A percentile compares a stretch with the other conserved stretches of the same genome.
These are phyloP conservation scores for Eragrostis nindensis DNA, from an alignment of 176 grass and related monocot genomes.

Conservation along the genomic window DNA sequence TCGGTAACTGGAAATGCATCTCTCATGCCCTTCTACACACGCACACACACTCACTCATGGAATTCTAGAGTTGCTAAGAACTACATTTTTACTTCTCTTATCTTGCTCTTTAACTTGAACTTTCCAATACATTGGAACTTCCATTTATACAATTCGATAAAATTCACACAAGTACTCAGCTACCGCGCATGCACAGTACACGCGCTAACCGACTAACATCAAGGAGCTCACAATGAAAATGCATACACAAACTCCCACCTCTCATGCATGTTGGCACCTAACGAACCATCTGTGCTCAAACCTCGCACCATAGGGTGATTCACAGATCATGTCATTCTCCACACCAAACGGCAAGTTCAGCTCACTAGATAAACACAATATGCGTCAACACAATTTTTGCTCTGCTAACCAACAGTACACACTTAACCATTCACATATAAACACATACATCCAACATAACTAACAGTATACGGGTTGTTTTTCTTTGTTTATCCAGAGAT, in stretches of 20 bases:
- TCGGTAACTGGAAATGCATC: no score
- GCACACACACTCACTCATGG: no score
- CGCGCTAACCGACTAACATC: no score
- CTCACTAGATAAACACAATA: neutral
- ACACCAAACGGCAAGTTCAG: neutral
- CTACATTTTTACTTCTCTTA: neutral
- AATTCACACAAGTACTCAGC: no score
- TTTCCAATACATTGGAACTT: neutral
- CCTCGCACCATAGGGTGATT: neutral
- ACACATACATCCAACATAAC: neutral
- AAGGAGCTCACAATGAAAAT: neutral
- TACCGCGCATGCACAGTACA: neutral
- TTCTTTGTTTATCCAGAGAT: neutral
- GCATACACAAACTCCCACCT: neutral
- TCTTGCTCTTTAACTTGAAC: no score
- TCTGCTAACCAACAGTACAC: neutral
- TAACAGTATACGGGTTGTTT: neutral
- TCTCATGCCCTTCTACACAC: no score
- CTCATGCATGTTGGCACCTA: neutral
- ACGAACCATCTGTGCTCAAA: no score
- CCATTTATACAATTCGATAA: neutral
- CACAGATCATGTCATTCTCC: neutral
- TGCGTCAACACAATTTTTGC: neutral
- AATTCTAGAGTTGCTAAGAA: neutral
- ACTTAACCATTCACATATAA: neutral